Evolutionary conservation across 345 rosid species (phyloP), one percentile per base, ranked within the genome.

Genomic region (Eutrema yunnanense): DNA sequence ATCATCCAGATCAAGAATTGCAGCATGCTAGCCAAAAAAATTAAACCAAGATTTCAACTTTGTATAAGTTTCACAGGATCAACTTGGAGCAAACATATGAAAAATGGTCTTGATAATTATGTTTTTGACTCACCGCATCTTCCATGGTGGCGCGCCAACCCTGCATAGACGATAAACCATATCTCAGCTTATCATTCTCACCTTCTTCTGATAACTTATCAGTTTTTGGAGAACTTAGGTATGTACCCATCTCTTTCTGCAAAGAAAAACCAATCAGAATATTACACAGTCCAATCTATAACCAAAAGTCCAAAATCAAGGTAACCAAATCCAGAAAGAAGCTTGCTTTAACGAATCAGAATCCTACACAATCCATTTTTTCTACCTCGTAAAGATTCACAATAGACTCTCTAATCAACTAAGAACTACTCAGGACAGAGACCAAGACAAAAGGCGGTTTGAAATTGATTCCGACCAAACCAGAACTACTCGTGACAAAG

Each of bases 81-180:
- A 73, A 27, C 9, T 36, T 4, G 51, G 8, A 37, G 34, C 8
- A 6, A 55, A 30, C 9, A 32, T 32, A 14, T 9, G n/a, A 59
- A n/a, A 12, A 3, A 16, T 5, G 47, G 2, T 3, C 8, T 54
- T 4, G 14, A 11, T 34, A 9, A 5, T 34, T 2, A 56, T 60
- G 54, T 51, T 43, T 32, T 62, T 22, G 61, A 84, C 94, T 85
- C 65, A 90, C 97, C 38, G 97, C 92, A 72, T 90, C 95, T 84
- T 90, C 97, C 95, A 90, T 90, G 56, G 88, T 83, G 44, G 90
- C 81, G 9, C 92, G 92, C 97, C 97, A 90, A 22, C 97, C 95
- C 78, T 90, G 97, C 95, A 90, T 90, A 44, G 92, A 88, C 0
- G 95, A 87, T 74, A 86, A 66, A 29, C 97, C 97, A 71, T 75